phyloP scores from a whole-genome alignment of 2,329 filamentous ascomycete species.

The Claviceps sp. region DNA sequence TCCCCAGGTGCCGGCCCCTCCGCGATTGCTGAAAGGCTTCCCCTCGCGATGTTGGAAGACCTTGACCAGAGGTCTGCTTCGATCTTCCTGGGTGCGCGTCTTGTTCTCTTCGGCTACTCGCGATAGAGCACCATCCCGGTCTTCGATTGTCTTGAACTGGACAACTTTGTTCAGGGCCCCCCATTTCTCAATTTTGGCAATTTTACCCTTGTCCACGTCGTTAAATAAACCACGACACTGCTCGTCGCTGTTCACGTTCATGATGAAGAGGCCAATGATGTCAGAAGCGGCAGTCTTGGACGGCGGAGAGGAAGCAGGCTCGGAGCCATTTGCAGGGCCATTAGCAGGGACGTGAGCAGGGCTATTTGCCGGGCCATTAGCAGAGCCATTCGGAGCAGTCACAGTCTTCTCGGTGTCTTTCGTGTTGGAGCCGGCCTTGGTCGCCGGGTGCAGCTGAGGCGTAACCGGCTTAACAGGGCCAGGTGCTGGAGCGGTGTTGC shows the following conservation, averaged over 20 bases:
- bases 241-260: conserved; percentile 72
- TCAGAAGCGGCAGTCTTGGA: conserved; percentile 48
- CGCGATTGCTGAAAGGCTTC: conserved; percentile 42
- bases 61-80: conserved; percentile 70
- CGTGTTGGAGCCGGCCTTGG: conserved; percentile 23
- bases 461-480: conserved; percentile 27
- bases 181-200: conserved; percentile 66
- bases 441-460: conserved; percentile 34
- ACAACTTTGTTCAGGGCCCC: conserved; percentile 72
- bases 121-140: conserved; percentile 67
- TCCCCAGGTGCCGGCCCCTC: conserved; percentile 55
- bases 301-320: conserved; percentile 42
- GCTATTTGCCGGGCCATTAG: conserved; percentile 33
- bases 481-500: conserved; percentile 20
- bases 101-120: conserved; percentile 65
- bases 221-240: conserved; percentile 70
- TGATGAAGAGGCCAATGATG: conserved; percentile 79
- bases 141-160: conserved; percentile 66
- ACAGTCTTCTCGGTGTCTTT: conserved; percentile 46
- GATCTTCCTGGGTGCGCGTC: conserved; percentile 56
- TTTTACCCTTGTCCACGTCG: conserved; percentile 72
- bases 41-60: conserved; percentile 61
- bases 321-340: conserved; percentile 37
- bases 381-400: conserved; percentile 38
- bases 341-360: conserved; percentile 31